These are phyloP conservation scores for Arctium minus DNA, from an alignment of 129 eudicot genomes.

Conservation along the genomic window DNA sequence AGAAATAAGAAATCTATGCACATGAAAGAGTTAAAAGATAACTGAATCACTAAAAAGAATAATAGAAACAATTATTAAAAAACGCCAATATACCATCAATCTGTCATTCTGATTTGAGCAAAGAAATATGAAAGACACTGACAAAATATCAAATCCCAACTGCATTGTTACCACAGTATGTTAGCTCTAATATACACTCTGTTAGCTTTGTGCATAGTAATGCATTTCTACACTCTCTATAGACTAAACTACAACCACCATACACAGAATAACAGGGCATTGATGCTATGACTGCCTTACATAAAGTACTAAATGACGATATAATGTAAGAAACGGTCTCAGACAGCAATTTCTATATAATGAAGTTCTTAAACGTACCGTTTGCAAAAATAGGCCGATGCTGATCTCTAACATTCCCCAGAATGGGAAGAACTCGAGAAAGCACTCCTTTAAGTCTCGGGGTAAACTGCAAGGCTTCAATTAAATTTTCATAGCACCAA, in stretches of 20 bases:
- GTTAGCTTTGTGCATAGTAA: neutral
- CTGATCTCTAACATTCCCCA: constrained; percentile 88
- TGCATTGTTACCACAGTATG: neutral
- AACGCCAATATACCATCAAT: neutral
- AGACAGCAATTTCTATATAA: neutral
- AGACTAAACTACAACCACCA: neutral
- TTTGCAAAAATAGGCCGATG: constrained; percentile 90
- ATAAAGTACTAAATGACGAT: neutral
- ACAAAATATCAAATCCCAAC: neutral
- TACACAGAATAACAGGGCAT: neutral
- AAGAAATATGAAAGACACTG: neutral
- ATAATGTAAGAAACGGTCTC: neutral
- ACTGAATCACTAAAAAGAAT: neutral
- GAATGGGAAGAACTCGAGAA: constrained; percentile 81
- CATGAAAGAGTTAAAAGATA: neutral
- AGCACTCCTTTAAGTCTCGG: constrained; percentile 94
- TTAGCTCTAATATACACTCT: neutral
- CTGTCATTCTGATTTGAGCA: neutral
- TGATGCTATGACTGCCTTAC: neutral
- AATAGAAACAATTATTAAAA: neutral
- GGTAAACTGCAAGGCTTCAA: constrained; percentile 87
- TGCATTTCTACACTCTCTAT: neutral
- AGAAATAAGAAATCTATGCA: neutral
- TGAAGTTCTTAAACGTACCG: constrained; percentile 42
- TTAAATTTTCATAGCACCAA: constrained; percentile 17